Evolutionary conservation across 495 filamentous ascomycete genomes (phyloP), one percentile per base, ranked within the genome.

Genomic region (Aspergillus saccharolyticus): DNA sequence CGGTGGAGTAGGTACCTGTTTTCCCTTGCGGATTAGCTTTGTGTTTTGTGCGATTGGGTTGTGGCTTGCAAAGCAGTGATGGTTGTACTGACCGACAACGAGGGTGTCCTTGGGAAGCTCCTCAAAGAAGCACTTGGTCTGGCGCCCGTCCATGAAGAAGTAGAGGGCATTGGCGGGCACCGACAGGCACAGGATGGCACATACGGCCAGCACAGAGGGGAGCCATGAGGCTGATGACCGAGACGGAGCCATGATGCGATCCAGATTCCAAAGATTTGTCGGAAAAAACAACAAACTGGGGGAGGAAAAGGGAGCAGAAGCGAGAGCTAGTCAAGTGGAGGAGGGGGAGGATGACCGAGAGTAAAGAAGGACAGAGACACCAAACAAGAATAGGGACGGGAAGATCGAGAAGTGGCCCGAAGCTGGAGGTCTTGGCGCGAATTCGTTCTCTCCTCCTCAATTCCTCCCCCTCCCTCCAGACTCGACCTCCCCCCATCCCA

Each of bases 71-170:
- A 48, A 28, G 1, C 47, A 22, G 18, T n/a, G 9, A 20, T n/a
- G n/a, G n/a, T n/a, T n/a, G n/a, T 17, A 60, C 80, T 57, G 78
- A 89, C 87, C 94, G 44, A 96, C 91, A 49, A 98, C 93, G 15
- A 98, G 75, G 1, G 94, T 98, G 75, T 97, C 95, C 77, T 97
- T 96, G 49, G 92, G 95, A 46, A 98, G 83, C 74, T 97, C 95
- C 79, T 98, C 94, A 76, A 88, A 96, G 85, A 98, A 97, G 75
- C 94, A 98, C 62, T 79, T 76, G 49, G 71, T 66, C 66, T 78
- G 72, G 16, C 83, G 81, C 61, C 87, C 88, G 66, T 97, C 92
- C 72, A 97, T 85, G 79, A 89, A 97, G 83, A 98, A 96, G 83
- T 96, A 91, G 55, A 98, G 84, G 42, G 90, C 91, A 60, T 90